phyloP scores from a whole-genome alignment of 768 basidiomycete species.

The Pisolithus orientalis region DNA sequence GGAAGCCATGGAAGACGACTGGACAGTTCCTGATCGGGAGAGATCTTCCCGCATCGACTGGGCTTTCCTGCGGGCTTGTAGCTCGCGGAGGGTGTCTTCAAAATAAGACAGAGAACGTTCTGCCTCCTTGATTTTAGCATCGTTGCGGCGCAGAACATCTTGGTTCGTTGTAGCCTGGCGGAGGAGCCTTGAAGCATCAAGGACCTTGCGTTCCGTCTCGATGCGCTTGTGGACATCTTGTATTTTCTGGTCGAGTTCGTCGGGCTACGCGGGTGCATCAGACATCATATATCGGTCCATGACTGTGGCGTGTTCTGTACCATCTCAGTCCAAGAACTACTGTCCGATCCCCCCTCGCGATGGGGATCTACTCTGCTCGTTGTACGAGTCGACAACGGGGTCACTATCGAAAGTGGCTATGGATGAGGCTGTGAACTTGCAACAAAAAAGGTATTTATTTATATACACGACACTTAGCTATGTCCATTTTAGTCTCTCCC shows the following conservation, averaged over 20 bases:
- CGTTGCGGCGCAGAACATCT: conserved; percentile 76
- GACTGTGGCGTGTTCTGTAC: conserved; percentile 15
- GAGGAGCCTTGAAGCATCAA: conserved; percentile 76
- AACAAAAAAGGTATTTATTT: conserved; percentile 17
- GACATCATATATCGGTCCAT: conserved; percentile 4
- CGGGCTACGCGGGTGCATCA: conserved; percentile 15
- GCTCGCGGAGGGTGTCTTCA: conserved; percentile 75
- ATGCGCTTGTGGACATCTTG: conserved; percentile 86
- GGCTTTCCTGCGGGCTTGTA: conserved; percentile 70
- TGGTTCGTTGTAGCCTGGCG: conserved; percentile 80
- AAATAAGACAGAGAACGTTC: conserved; percentile 83
- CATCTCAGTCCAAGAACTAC: conserved; percentile 23
- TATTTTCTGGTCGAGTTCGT: conserved; percentile 88
- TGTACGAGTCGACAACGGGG: neutral
- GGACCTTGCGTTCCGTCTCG: conserved; percentile 87
- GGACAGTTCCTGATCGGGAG: conserved; percentile 41
- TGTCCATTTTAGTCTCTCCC: neutral
- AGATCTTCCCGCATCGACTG: conserved; percentile 52
- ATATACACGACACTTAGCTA: conserved; percentile 20
- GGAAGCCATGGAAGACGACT: conserved; percentile 23
- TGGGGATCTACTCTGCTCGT: conserved; percentile 7
- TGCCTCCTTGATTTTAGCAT: conserved; percentile 82
- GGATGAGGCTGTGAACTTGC: conserved; percentile 23
- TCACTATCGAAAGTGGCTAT: conserved; percentile 16
- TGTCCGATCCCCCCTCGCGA: conserved; percentile 10